Base-by-base conservation (phyloP, 768 basidiomycete genomes). In the Pleurotus sapidus region DNA sequence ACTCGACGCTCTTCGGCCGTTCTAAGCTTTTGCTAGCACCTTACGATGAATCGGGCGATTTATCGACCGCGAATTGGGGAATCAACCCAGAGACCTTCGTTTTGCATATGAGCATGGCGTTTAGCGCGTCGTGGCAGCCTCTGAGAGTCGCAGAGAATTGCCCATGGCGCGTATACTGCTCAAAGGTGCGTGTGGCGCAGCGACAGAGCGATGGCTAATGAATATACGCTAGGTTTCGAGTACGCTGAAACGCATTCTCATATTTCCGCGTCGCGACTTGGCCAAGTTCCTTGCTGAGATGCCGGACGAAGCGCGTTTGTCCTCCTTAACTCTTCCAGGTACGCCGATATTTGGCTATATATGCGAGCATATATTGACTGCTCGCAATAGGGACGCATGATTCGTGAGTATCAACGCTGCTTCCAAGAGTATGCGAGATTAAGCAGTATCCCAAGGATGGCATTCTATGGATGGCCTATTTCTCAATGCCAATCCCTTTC, bases 381-480 rank as follows among this genome's bases (percentile, higher is more conserved):
- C 9, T 11, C 30, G 9, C 9, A 12, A 49, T 12, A 49, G 84
- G 85, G 30, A 89, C 87, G 0, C 88, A 90, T 63, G 86, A 90
- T 65, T 84, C 86, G 86, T 85, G 70, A 57, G 82, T 77, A 23
- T 50, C 18, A 30, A 27, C 39, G 5, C 34, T 42, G 34, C 34
- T 30, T 3, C 8, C 30, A 34, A 34, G 30, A 34, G 30, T 34
- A 9, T 34, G 30, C 30, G 30, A 34, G 30, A 34, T 11, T 34
- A 7, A 34, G 9, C 9, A 34, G 11, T 34, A 34, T 34, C 4
- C 8, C 30, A 66, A 89, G 88, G 4, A 87, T 93, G 85, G 87
- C 92, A 7, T 84, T 92, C 60, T 88, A 93, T 62, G 89, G 90
- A 12, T 91, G 88, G 86, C 90, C 89, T 0, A 72, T 95, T 38